A percentile compares a stretch with the other conserved stretches of the same genome.
Evolutionary conservation across 2,329 filamentous ascomycete genomes (phyloP).

Genomic region (Colletotrichum coccodes): DNA sequence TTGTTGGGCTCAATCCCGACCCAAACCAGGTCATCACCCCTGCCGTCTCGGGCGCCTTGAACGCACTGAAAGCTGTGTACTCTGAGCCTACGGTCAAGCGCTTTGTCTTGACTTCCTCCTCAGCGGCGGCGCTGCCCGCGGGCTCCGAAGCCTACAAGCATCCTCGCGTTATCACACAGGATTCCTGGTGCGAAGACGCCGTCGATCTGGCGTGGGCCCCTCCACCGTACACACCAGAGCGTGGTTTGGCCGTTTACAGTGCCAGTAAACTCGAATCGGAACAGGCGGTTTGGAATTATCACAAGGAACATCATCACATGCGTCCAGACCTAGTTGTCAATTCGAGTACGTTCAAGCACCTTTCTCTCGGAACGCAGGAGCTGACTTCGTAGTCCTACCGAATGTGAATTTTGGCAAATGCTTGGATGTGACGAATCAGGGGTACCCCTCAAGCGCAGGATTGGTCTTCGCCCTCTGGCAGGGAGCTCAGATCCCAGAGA

Average conservation of each 20-base stretch:
- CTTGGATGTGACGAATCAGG: slow-evolving; percentile 33
- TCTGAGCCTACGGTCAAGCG: slow-evolving; percentile 45
- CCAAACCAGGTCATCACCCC: slow-evolving; percentile 49
- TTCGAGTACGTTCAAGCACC: not conserved
- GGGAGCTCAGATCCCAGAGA: not conserved
- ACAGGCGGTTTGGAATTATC: slow-evolving; percentile 49
- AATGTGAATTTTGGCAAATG: slow-evolving; percentile 39
- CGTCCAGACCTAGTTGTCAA: slow-evolving; percentile 34
- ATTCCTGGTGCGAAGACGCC: slow-evolving; percentile 47
- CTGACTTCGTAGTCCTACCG: slow-evolving; percentile 41
- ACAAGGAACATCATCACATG: slow-evolving; percentile 37
- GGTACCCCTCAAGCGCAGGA: slow-evolving; percentile 35
- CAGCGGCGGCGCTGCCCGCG: slow-evolving; percentile 34
- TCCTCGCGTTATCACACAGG: slow-evolving; percentile 36
- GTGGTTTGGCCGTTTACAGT: slow-evolving; percentile 41
- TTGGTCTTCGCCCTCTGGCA: slow-evolving; percentile 36
- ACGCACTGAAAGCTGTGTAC: slow-evolving; percentile 46
- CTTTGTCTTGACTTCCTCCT: slow-evolving; percentile 52
- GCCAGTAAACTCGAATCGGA: slow-evolving; percentile 51
- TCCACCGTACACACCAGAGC: slow-evolving; percentile 43
- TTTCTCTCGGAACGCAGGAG: slow-evolving; percentile 33
- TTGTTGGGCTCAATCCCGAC: slow-evolving; percentile 45
- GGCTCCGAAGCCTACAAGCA: slow-evolving; percentile 32
- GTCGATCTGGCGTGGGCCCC: slow-evolving; percentile 46
- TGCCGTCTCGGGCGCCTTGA: slow-evolving; percentile 39